Percentiles rank a stretch among this genome's conserved stretches.
phyloP scores from a whole-genome alignment of 78 protist genomes.

The Creolimax fragrantissima region DNA sequence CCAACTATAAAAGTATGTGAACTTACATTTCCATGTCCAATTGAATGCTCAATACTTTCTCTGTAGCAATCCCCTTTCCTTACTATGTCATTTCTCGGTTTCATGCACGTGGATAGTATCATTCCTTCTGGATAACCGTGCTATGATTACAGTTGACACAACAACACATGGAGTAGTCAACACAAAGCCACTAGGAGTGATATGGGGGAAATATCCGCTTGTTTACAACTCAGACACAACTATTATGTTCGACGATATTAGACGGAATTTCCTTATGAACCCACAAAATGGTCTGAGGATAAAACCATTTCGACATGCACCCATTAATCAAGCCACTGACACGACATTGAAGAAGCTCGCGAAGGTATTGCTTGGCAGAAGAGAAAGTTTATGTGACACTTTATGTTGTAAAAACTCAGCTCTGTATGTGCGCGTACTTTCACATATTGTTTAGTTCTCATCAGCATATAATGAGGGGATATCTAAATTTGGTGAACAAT shows the following conservation, averaged over 20 bases:
- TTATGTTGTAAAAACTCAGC: not conserved
- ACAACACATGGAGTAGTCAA: not conserved
- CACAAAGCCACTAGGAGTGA: conserved; percentile 6
- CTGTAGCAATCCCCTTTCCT: too few relatives aligned
- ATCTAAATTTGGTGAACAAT: too few relatives aligned
- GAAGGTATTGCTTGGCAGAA: not conserved
- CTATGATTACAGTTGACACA: conserved; percentile 8
- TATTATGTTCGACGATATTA: conserved; percentile 7
- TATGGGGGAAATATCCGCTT: conserved; percentile 16
- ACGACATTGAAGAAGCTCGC: not conserved
- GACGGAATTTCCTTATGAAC: conserved; percentile 22
- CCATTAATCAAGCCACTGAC: not conserved
- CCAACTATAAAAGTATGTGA: conserved; percentile 3
- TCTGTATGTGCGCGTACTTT: too few relatives aligned
- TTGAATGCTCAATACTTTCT: too few relatives aligned
- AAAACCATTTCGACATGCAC: not conserved
- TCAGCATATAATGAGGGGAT: too few relatives aligned
- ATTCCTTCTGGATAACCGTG: not conserved
- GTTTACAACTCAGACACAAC: not conserved
- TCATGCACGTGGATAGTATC: not conserved
- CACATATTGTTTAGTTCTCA: too few relatives aligned
- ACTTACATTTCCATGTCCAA: too few relatives aligned
- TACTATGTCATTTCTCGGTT: too few relatives aligned
- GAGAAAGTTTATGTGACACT: not conserved
- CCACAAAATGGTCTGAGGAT: conserved; percentile 10